Percentiles rank a stretch among this genome's conserved stretches.
phyloP scores from a whole-genome alignment of 202 grass and related monocot genomes.

The Saccharum hybrid region DNA sequence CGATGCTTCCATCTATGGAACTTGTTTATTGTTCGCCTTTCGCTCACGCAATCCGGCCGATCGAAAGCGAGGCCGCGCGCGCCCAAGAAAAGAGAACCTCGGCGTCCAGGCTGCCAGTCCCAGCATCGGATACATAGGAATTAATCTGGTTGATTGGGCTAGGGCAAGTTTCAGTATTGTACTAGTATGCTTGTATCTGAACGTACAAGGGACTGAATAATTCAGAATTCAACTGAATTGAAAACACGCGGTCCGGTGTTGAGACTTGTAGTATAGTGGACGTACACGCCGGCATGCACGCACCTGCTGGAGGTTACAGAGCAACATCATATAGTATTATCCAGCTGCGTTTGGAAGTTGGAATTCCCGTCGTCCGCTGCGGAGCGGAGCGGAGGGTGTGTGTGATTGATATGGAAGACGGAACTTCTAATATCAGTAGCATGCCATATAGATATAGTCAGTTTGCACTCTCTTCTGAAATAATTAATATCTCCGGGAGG shows the following conservation, averaged over 20 bases:
- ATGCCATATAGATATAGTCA: neutral
- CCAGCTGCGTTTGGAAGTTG: neutral
- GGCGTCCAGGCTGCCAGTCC: neutral
- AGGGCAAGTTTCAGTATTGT: too few relatives aligned
- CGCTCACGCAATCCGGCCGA: neutral
- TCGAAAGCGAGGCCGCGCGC: neutral
- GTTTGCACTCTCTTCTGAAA: too few relatives aligned
- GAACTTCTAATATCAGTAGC: neutral
- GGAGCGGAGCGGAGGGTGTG: too few relatives aligned
- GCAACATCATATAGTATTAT: too few relatives aligned
- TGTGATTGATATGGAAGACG: neutral
- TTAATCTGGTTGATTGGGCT: too few relatives aligned
- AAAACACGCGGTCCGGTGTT: neutral
- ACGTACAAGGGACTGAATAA: neutral
- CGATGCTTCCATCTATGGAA: neutral
- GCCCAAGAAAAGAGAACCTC: neutral
- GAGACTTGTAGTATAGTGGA: too few relatives aligned
- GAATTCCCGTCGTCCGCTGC: neutral
- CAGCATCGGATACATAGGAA: neutral
- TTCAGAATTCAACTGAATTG: neutral
- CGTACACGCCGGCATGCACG: too few relatives aligned
- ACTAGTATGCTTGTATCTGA: neutral
- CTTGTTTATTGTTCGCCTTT: constrained; percentile 11
- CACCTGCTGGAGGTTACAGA: too few relatives aligned
- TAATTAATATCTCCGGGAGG: neutral